Percentiles rank a stretch among this genome's conserved stretches.
Conservation (phyloP, 2,329 filamentous ascomycete species). For the Chaetothyriales sp. region DNA sequence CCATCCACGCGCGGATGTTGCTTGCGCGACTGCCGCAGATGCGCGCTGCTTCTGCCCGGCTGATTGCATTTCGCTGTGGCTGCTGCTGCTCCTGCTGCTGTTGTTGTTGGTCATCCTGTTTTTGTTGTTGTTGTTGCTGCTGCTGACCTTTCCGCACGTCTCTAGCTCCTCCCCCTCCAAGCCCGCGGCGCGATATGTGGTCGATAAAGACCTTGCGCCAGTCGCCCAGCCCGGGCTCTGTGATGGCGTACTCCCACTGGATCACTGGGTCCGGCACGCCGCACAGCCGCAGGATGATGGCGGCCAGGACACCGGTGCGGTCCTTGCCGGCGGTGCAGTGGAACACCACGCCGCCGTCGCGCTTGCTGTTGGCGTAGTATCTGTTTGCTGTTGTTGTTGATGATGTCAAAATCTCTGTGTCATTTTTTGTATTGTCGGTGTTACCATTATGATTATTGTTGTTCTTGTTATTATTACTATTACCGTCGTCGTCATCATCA, state of each 20-base stretch:
- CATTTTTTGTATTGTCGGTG: too few species aligned
- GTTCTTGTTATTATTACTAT: constrained; percentile 7
- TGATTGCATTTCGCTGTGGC: constrained; percentile 2
- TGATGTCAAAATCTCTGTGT: too few species aligned
- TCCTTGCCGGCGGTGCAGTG: constrained; percentile 70
- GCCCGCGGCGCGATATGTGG: constrained; percentile 10
- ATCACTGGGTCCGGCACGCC: constrained; percentile 44
- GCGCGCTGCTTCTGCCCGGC: constrained; percentile 12
- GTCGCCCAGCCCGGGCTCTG: constrained; percentile 41
- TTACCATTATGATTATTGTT: too few species aligned
- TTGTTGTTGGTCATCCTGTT: neutral
- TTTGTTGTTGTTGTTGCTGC: neutral
- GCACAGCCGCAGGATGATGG: constrained; percentile 48
- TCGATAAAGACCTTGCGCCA: constrained; percentile 16
- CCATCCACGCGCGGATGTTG: constrained; percentile 16
- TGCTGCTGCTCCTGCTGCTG: neutral
- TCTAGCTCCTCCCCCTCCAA: constrained; percentile 1
- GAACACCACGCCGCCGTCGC: constrained; percentile 40
- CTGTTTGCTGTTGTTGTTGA: neutral
- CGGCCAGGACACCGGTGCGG: constrained; percentile 55
- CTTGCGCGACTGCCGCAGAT: constrained; percentile 14
- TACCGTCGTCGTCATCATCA: constrained; percentile 12
- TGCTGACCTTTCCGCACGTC: neutral
- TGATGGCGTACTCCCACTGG: constrained; percentile 55
- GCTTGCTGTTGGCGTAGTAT: neutral